Evolutionary conservation across 768 basidiomycete genomes (phyloP), one percentile per base, ranked within the genome.

Genomic region (Rhizopogon vulgaris): DNA sequence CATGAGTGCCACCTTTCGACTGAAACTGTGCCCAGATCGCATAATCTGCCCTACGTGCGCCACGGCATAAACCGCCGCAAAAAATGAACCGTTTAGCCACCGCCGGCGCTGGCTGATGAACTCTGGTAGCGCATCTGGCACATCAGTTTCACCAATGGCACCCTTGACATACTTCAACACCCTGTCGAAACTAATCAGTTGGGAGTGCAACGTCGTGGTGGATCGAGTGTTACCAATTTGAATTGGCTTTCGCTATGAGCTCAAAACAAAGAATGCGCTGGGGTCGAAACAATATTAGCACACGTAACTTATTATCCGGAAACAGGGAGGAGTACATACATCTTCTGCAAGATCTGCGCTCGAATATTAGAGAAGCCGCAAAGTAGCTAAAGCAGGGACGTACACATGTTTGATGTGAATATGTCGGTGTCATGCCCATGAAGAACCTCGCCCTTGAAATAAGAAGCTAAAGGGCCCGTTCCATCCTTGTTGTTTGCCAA

Each of bases 351-450:
- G 79, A 64, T 94, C 90, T 91, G 53, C 41, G 50, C n/a, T 37
- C 10, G 17, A 41, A 53, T 53, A 36, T 58, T 51, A 62, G 53
- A 25, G 51, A 42, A 52, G 34, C 38, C 48, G 15, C 34, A 38
- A 24, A 1, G 11, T 1, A 30, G 34, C 38, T 18, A 45, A 30
- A 27, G 6, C 41, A 50, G 1, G 27, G 3, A 75, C 84, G 49
- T 69, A 89, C 88, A 97, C 93, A 95, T 95, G 61, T 96, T 96
- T 7, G 93, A 93, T 4, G 91, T 94, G 68, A 94, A 94, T 41
- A 95, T 92, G 62, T 94, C 91, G 0, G 90, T 88, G 62, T 90
- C 87, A 27, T 83, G 79, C 9, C 89, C 90, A 58, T 87, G 84
- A 24, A 91, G 68, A 18, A 87, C 78, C 65, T 99, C 96, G 8